Base-by-base conservation (phyloP, 164 flowering plant species). In the Brasenia schreberi region DNA sequence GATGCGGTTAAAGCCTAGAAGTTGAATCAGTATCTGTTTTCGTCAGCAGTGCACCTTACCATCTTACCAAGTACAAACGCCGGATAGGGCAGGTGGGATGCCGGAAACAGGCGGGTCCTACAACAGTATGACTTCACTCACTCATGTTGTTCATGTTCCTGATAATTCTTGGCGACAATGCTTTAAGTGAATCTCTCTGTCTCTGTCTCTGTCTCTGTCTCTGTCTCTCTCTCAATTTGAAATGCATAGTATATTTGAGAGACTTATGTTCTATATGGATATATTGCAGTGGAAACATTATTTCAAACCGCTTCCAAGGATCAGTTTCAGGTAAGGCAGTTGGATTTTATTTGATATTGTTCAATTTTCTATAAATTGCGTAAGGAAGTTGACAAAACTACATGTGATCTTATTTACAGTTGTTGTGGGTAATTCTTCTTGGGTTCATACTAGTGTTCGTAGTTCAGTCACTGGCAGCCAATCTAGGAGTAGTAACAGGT, bases 381-480 rank as follows among this genome's bases (percentile, higher is more conserved):
- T 49, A 49, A 45, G 53, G 53, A 12, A 49, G 56, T 9, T 14
- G 56, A 9, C 56, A 49, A 6, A 45, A 7, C 12, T 45, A 7
- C 9, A 9, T 49, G 10, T 49, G 56, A 49, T 45, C 12, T 45
- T 12, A 7, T 49, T 49, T 49, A n/a, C 69, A 71, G 74, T 33
- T 71, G 59, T 43, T 71, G 43, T 71, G 74, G 74, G 53, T 71
- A 43, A 66, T 71, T 11, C 70, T 71, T 45, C 27, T 70, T 61
- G 74, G 74, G 63, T 49, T 71, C 52, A 67, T n/a, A 27, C 67
- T 66, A 17, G 70, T 69, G 42, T 43, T 71, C 39, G 63, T 71
- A 17, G 67, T 71, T 19, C 74, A 71, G 49, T 71, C 74, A n/a
- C 70, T 68, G 23, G 62, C 74, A 42, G 70, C 74, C 53, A 71